phyloP scores from a whole-genome alignment of 306 rosid genomes.

The Betula pendula region DNA sequence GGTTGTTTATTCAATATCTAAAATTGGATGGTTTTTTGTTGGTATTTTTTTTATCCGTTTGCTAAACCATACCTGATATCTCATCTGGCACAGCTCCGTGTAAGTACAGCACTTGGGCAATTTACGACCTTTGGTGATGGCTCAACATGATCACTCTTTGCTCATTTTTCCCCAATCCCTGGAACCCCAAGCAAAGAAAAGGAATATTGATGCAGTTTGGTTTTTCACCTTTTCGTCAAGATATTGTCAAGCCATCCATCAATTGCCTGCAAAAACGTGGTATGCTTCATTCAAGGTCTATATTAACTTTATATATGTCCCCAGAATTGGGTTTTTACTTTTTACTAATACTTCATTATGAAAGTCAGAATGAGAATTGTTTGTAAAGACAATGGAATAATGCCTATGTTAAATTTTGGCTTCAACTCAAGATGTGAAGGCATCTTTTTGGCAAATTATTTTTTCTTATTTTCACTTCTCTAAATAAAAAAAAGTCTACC shows the following conservation, averaged over 20 bases:
- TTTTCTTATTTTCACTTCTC: too few relatives aligned
- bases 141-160: conserved; percentile 27
- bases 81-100: conserved; percentile 64
- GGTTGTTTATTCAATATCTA: conserved; percentile 43
- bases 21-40: conserved; percentile 5
- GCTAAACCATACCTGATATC: conserved; percentile 18
- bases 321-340: conserved; percentile 16
- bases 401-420: conserved; percentile 17
- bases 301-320: conserved; percentile 22
- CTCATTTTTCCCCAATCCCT: conserved; percentile 14
- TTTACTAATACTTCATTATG: conserved; percentile 18
- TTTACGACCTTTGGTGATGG: conserved; percentile 52
- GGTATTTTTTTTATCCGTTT: conserved; percentile 11
- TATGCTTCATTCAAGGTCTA: conserved; percentile 38
- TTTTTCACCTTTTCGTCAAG: conserved; percentile 27
- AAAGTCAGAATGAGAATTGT: conserved; percentile 9
- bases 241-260: conserved; percentile 25
- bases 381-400: conserved; percentile 13
- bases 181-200: conserved; percentile 22
- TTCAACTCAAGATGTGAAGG: conserved; percentile 16
- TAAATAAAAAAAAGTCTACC: too few relatives aligned
- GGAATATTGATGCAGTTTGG: conserved; percentile 32
- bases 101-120: conserved; percentile 60
- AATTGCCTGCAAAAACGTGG: conserved; percentile 47
- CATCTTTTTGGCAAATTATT: too few relatives aligned